Evolutionary conservation across 805 yeast genomes (phyloP).

Genomic region (Saccharomycopsis guyanensis): DNA sequence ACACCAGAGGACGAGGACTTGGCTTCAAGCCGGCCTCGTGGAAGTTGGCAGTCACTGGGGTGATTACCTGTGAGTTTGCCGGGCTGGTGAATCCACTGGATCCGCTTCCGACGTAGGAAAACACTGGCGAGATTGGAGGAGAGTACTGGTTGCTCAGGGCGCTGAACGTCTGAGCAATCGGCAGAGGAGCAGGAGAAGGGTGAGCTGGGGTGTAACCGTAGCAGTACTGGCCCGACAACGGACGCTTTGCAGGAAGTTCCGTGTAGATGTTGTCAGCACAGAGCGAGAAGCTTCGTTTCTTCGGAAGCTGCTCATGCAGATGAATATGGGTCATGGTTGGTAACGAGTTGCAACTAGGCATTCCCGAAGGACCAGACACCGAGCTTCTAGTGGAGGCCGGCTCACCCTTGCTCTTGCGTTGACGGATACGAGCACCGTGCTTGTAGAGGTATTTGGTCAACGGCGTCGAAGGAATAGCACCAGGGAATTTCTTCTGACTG

Average conservation of each 20-base stretch:
- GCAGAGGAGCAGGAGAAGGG: not conserved
- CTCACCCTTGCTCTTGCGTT: conserved; percentile 23
- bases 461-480: conserved; percentile 26
- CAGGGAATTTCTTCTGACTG: conserved; percentile 30
- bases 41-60: conserved; percentile 1
- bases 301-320: not conserved
- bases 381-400: not conserved
- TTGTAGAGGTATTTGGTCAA: conserved; percentile 27
- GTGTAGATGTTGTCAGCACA: not conserved
- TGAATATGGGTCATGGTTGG: not conserved
- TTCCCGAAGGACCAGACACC: not conserved
- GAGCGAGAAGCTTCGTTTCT: not conserved
- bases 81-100: not conserved
- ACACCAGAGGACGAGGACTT: not conserved
- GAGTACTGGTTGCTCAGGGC: not conserved
- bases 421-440: conserved; percentile 29
- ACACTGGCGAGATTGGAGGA: not conserved
- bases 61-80: not conserved
- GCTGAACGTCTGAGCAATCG: not conserved
- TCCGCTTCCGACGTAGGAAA: not conserved
- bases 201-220: not conserved
- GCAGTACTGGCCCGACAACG: not conserved
- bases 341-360: not conserved
- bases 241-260: not conserved
- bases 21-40: not conserved